Base-by-base conservation (phyloP, 306 rosid species). In the Ziziphus jujuba region DNA sequence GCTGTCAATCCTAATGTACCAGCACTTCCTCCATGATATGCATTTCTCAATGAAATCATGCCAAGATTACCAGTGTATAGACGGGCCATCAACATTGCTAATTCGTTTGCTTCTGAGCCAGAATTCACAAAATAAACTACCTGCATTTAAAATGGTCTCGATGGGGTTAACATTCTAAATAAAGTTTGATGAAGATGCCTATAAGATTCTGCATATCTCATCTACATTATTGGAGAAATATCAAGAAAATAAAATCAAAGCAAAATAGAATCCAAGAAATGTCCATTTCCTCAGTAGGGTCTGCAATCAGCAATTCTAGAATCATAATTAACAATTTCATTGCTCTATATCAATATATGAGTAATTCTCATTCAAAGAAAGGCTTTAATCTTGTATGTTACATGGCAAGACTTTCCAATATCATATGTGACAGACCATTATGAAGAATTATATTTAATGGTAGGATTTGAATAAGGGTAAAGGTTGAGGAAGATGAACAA, bases 41-140 rank as follows among this genome's bases (percentile, higher is more conserved):
- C 97, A 79, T 92, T 92, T 77, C 98, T 85, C 78, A 92, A 48
- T 10, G 97, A 85, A 78, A 92, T 82, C 97, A 92, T 89, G 54
- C 86, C 95, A 28, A 89, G 88, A 79, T 73, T 87, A 53, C 95
- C 92, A 16, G 87, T 84, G 64, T 87, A 92, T 8, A 92, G 85
- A 52, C 91, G 95, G 9, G 98, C 97, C 98, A 92, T 92, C 82
- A 92, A 63, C 91, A 76, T 89, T 49, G 98, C 97, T 60, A 92
- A 78, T 70, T 92, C 97, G 74, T 92, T 92, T 34, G 98, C 98
- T 73, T 92, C 98, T 25, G 92, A 68, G 64, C 97, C 98, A 17
- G 98, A 92, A 80, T 92, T 92, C 11, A 92, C 98, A 76, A 92
- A 87, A 75, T 85, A 89, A 23, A 92, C 95, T 58, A 92, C 97